Conservation (phyloP, 108 stramenopile genomes). For the Fragilaria crotonensis region DNA sequence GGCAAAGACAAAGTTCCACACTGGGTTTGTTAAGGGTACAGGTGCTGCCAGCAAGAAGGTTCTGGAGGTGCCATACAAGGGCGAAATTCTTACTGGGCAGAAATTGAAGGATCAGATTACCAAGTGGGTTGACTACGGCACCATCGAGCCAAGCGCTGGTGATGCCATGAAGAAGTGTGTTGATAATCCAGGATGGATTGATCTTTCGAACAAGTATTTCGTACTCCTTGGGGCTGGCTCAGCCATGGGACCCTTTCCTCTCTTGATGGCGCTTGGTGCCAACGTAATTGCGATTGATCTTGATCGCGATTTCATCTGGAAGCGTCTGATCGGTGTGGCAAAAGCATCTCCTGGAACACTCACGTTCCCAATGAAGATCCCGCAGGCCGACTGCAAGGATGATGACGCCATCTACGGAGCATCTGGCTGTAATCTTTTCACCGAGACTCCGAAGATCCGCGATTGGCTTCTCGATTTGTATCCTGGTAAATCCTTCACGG, state of each 20-base stretch:
- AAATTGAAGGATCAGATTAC: conserved; percentile 78
- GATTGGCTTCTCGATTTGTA: conserved; percentile 90
- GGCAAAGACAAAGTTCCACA: conserved; percentile 66
- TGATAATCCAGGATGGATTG: conserved; percentile 78
- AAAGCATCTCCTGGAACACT: conserved; percentile 82
- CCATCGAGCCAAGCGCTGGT: conserved; percentile 91
- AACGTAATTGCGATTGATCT: conserved; percentile 94
- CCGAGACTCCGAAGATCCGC: conserved; percentile 87
- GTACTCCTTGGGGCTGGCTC: conserved; percentile 95
- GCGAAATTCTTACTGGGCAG: conserved; percentile 68
- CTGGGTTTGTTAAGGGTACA: conserved; percentile 75
- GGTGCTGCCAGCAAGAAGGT: conserved; percentile 21
- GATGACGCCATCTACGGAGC: conserved; percentile 65
- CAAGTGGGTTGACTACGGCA: conserved; percentile 91
- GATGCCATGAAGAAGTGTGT: conserved; percentile 84
- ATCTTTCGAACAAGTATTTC: conserved; percentile 89
- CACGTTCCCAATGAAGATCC: conserved; percentile 85
- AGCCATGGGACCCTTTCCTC: conserved; percentile 96
- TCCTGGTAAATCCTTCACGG: conserved; percentile 75
- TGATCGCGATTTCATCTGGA: conserved; percentile 88
- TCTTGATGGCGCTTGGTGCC: conserved; percentile 90
- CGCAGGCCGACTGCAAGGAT: conserved; percentile 29
- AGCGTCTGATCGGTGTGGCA: conserved; percentile 78
- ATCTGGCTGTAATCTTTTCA: conserved; percentile 92
- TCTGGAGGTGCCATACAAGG: conserved; percentile 90